Evolutionary conservation across 495 filamentous ascomycete genomes (phyloP).

Genomic region (Lasiosphaeria miniovina): DNA sequence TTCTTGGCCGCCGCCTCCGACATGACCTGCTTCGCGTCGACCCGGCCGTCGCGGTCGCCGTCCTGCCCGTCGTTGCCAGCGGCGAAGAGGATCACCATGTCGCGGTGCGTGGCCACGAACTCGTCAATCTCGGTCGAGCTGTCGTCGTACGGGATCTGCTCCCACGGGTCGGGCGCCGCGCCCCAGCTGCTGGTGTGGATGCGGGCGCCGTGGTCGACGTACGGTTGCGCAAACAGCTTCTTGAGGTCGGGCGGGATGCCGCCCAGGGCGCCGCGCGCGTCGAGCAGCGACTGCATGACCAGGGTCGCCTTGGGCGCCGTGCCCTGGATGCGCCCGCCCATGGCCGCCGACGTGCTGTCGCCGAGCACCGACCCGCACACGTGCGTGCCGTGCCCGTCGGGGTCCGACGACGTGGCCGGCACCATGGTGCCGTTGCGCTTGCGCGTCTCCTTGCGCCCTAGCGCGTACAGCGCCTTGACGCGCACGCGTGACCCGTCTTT

Average conservation of each 20-base stretch:
- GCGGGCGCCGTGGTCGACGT: neutral
- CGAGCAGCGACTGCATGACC: conserved; percentile 5
- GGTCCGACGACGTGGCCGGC: neutral
- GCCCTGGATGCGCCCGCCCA: conserved; percentile 7
- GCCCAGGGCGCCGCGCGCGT: neutral
- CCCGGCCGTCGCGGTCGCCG: neutral
- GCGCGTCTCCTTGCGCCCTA: neutral
- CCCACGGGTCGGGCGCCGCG: neutral
- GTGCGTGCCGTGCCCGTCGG: conserved; percentile 12
- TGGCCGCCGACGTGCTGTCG: neutral
- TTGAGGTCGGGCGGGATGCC: conserved; percentile 1
- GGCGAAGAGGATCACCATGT: conserved; percentile 10
- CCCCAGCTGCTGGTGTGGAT: conserved; percentile 2
- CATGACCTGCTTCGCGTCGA: neutral
- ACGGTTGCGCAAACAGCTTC: neutral
- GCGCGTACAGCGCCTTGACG: neutral
- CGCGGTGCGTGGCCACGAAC: neutral
- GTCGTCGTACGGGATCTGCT: conserved; percentile 1
- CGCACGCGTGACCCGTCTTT: neutral
- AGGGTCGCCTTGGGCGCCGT: conserved; percentile 7
- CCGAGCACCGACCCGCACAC: conserved; percentile 12
- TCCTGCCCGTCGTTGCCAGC: conserved; percentile 12
- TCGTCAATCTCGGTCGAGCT: conserved; percentile 3
- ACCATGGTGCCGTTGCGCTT: neutral
- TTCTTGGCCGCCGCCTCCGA: conserved; percentile 11